Evolutionary conservation across 192 early-diverging fungal genomes (phyloP), one percentile per base, ranked within the genome.

Genomic region (Gonapodya sp.): DNA sequence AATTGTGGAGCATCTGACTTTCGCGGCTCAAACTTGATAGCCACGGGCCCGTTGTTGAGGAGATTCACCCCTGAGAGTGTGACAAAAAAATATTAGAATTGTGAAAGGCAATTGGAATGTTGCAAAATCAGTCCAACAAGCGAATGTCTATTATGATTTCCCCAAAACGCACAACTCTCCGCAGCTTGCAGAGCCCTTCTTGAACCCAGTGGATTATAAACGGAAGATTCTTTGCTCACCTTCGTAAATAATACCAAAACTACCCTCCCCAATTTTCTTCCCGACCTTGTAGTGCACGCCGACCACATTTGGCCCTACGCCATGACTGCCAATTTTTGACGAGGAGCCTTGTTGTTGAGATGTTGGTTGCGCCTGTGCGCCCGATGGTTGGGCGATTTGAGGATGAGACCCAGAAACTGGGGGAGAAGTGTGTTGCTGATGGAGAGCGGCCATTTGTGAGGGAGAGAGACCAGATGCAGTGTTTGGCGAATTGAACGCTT

Each of bases 171-270:
- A n/a, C n/a, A n/a, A n/a, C n/a, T n/a, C n/a, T n/a, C n/a, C n/a
- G n/a, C n/a, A n/a, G n/a, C n/a, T n/a, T n/a, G n/a, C n/a, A n/a
- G n/a, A n/a, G n/a, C n/a, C 46, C 8, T 64, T 24, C 46, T 8
- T 64, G 46, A 8, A 64, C 24, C 46, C 46, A 64, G 46, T 64
- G 8, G 8, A 64, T 24, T 24, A 64, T 64, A 64, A 8, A 8
- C 8, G 8, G 46, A 64, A 64, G 46, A 8, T 64, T 64, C 8
- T 14, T 34, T 33, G 78, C 80, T 84, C 86, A 96, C 97, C 97
- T 93, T 99, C 96, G 85, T 97, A 98, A 81, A 99, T 97, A 87
- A 97, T 93, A 77, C 97, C 97, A 91, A 99, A 99, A 83, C 93
- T 95, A 36, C 97, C 97, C 85, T 98, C 96, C 36, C 96, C 97